phyloP scores from a whole-genome alignment of 805 yeast species.

The Suhomyces sp. region DNA sequence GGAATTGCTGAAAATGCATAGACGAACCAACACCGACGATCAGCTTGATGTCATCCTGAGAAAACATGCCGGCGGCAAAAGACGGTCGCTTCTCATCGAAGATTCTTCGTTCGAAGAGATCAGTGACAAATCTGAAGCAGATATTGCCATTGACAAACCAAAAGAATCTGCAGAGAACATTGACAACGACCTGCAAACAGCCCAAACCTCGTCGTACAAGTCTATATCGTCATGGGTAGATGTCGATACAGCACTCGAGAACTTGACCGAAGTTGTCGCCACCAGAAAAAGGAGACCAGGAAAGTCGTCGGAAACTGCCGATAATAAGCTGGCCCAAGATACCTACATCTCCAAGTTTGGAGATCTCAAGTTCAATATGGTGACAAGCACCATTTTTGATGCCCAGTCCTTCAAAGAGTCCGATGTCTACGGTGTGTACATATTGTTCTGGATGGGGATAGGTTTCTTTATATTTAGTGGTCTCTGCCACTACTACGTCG shows the following conservation, averaged over 20 bases:
- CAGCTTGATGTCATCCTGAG: slow-evolving; percentile 4
- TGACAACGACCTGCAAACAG: background rate
- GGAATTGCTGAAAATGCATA: background rate
- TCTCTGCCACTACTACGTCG: slow-evolving; percentile 50
- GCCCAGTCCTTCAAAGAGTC: slow-evolving; percentile 41
- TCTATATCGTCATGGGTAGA: background rate
- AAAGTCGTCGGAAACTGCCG: background rate
- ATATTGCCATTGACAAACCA: background rate
- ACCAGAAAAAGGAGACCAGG: background rate
- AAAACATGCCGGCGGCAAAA: slow-evolving; percentile 4
- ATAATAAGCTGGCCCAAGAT: background rate
- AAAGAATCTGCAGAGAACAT: background rate
- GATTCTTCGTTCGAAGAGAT: slow-evolving; percentile 4
- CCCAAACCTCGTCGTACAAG: background rate
- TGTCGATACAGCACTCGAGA: background rate
- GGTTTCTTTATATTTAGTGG: slow-evolving; percentile 54
- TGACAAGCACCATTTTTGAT: slow-evolving; percentile 52
- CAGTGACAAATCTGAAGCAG: background rate
- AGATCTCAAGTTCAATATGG: slow-evolving; percentile 47
- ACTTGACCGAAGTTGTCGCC: background rate
- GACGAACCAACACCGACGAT: slow-evolving; percentile 5
- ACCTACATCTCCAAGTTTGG: slow-evolving; percentile 50
- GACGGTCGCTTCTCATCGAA: slow-evolving; percentile 9
- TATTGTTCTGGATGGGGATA: slow-evolving; percentile 72
- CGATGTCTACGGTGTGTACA: slow-evolving; percentile 75